Base-by-base conservation (phyloP, 495 filamentous ascomycete genomes). In the Aspergillus hancockii region DNA sequence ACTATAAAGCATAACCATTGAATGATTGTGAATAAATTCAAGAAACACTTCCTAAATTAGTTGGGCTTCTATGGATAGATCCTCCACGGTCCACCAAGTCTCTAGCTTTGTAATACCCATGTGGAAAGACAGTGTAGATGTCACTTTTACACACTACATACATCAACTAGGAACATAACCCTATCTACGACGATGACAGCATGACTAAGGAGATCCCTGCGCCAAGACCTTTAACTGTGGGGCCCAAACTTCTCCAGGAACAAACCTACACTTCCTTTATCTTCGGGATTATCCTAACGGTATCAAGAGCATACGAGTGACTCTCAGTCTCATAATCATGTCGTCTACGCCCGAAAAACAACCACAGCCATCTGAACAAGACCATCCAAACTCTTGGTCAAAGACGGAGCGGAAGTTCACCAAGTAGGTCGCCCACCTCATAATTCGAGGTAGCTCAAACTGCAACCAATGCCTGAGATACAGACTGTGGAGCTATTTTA, bases 391-490 rank as follows among this genome's bases (percentile, higher is more conserved):
- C 60, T 60, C 71, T 32, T 79, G 75, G 73, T 62, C 68, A 53
- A 73, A 69, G 13, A 71, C 67, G 32, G 73, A 78, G 62, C 66
- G 66, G 47, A 74, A 75, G 57, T 79, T 79, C 63, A 53, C 66
- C 34, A 63, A 74, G 77, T 80, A 61, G 62, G 75, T 76, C 49
- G 30, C 52, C 41, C 38, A 50, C 41, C 8, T 51, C 25, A 8
- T 51, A n/a, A 28, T 51, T 36, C 32, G 13, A 5, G 8, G 32
- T 36, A 32, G 30, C 32, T 36, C 32, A 36, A 41, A 14, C 13
- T 41, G 2, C 16, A 2, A 7, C 16, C 38, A 6, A n/a, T 18
- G 2, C 14, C 38, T 14, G 12, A n/a, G 1, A 9, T 14, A 18
- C 16, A 18, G n/a, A 16, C 38, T 41, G 16, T n/a, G 38, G 38